phyloP scores from a whole-genome alignment of 148 eudicot genomes.

The Gaultheria prostrata region DNA sequence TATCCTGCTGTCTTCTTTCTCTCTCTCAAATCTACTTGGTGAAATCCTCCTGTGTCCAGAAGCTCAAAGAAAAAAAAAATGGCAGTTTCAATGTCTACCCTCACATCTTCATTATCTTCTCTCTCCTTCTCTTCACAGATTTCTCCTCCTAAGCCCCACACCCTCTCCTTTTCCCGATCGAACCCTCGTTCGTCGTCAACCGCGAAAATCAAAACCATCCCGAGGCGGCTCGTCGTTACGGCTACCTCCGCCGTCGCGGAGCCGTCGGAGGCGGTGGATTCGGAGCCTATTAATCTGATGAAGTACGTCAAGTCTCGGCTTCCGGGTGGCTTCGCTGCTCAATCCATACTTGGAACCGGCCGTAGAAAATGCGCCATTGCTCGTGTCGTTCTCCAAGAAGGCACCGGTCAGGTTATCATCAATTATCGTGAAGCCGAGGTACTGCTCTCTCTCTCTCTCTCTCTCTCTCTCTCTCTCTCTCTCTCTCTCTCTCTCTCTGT shows the following conservation, averaged over 20 bases:
- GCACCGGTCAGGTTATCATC: constrained; percentile 66
- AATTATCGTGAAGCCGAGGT: constrained; percentile 92
- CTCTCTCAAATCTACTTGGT: background rate
- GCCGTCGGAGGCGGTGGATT: constrained; percentile 14
- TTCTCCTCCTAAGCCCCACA: constrained; percentile 32
- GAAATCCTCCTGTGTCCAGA: background rate
- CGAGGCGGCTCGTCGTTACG: constrained; percentile 24
- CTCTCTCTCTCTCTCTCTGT: background rate
- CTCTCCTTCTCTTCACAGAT: constrained; percentile 70
- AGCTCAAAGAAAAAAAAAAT: constrained; percentile 25
- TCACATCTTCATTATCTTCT: constrained; percentile 68
- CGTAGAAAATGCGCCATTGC: constrained; percentile 85
- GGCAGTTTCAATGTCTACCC: constrained; percentile 55
- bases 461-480: background rate
- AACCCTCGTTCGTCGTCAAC: constrained; percentile 16
- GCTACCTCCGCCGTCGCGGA: constrained; percentile 40
- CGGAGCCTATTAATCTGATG: constrained; percentile 43
- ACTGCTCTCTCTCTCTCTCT: too few species aligned
- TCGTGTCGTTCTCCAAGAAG: constrained; percentile 89
- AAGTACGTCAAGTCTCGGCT: constrained; percentile 75
- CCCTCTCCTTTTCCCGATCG: constrained; percentile 29
- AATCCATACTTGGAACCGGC: constrained; percentile 71
- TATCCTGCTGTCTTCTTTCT: background rate
- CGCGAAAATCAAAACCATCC: background rate
- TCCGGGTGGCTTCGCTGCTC: constrained; percentile 94